A percentile compares a stretch with the other conserved stretches of the same genome.
Conservation (phyloP, 1,284 basidiomycete genomes). For the Veloboletus limbatus region DNA sequence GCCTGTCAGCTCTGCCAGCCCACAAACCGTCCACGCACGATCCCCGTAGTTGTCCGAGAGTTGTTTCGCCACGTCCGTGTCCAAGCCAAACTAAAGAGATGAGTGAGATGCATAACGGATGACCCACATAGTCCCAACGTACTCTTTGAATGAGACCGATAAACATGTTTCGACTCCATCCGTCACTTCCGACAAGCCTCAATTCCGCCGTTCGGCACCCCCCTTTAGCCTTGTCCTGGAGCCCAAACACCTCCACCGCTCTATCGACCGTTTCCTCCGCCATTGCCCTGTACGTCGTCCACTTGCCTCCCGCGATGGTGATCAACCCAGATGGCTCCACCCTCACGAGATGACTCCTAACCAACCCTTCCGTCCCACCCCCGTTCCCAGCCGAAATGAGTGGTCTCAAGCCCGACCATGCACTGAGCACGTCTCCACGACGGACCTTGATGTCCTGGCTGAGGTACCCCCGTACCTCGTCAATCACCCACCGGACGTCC, state of each 20-base stretch:
- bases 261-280: slow-evolving; percentile 93
- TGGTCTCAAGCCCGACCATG: slow-evolving; percentile 92
- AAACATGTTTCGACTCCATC: slow-evolving; percentile 96
- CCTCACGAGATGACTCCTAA: slow-evolving; percentile 94
- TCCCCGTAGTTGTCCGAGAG: slow-evolving; percentile 95
- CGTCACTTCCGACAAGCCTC: slow-evolving; percentile 89
- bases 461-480: slow-evolving; percentile 89
- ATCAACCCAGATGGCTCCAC: slow-evolving; percentile 80
- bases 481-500: slow-evolving; percentile 95
- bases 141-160: slow-evolving; percentile 92
- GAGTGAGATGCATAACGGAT: neutral
- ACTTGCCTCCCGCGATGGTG: slow-evolving; percentile 97
- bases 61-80: slow-evolving; percentile 92
- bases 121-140: slow-evolving; percentile 22
- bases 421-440: slow-evolving; percentile 94
- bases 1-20: slow-evolving; percentile 77
- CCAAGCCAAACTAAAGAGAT: slow-evolving; percentile 71
- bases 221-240: slow-evolving; percentile 54
- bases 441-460: slow-evolving; percentile 92
- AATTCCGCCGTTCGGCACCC: slow-evolving; percentile 81
- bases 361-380: slow-evolving; percentile 81
- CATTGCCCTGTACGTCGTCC: slow-evolving; percentile 98
- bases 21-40: slow-evolving; percentile 92
- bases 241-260: slow-evolving; percentile 77
- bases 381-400: slow-evolving; percentile 71